Conservation (phyloP, 169 alveolate species). For the Eimeria praecox region DNA sequence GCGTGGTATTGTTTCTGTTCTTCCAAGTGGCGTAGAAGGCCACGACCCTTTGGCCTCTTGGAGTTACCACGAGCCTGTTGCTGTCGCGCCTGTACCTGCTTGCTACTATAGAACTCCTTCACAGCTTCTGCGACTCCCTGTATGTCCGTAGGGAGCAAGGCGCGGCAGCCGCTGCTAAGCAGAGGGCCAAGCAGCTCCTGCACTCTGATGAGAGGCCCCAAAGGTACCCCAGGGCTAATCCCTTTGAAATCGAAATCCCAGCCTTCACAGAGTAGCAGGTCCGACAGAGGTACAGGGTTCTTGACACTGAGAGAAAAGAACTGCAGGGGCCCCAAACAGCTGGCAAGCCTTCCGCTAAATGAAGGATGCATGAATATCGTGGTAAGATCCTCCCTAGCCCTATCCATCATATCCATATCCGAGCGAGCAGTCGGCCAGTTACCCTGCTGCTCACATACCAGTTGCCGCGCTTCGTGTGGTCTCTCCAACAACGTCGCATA, state of each 20-base stretch:
- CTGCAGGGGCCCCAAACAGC: constrained; percentile 28
- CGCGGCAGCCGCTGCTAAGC: constrained; percentile 53
- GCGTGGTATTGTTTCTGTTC: constrained; percentile 9
- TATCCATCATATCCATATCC: constrained; percentile 18
- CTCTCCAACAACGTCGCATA: constrained; percentile 20
- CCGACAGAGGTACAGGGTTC: constrained; percentile 20
- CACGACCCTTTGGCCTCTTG: constrained; percentile 49
- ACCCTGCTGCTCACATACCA: constrained; percentile 42
- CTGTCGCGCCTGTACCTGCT: constrained; percentile 51
- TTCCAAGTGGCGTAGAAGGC: constrained; percentile 30
- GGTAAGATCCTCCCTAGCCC: neutral
- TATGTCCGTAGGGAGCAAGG: constrained; percentile 52
- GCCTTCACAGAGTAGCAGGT: constrained; percentile 54
- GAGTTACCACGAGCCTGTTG: constrained; percentile 66
- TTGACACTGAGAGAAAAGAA: constrained; percentile 53
- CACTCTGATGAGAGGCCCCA: neutral
- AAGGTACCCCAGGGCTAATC: neutral
- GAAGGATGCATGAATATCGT: constrained; percentile 7
- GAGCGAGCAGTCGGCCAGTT: constrained; percentile 50
- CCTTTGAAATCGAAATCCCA: constrained; percentile 44
- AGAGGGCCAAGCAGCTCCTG: constrained; percentile 43
- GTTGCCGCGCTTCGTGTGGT: constrained; percentile 12
- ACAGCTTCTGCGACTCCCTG: constrained; percentile 74
- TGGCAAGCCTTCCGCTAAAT: constrained; percentile 22
- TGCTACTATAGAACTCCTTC: constrained; percentile 59